Base-by-base conservation (phyloP, 306 rosid species). In the Lithocarpus polystachyus region DNA sequence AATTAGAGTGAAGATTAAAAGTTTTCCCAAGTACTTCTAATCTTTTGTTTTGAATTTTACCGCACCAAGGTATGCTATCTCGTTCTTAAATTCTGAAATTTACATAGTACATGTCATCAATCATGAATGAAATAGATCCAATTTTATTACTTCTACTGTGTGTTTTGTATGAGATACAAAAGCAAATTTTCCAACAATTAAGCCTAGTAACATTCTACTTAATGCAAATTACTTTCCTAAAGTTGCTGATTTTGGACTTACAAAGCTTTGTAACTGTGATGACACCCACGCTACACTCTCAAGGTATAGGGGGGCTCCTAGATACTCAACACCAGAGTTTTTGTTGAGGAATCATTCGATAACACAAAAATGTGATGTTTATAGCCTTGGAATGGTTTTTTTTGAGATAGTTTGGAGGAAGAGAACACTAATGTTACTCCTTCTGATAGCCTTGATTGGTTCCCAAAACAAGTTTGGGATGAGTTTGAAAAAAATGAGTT, bases 371-470 rank as follows among this genome's bases (percentile, higher is more conserved):
- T 59, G 65, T 17, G 53, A 68, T 68, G 72, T 68, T 68, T 68
- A 68, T 40, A 68, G 53, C 6, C 23, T 68, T 29, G 75, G 81
- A 5, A 78, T 70, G 0, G 60, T 78, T 40, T 54, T 78, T 15
- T 78, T 78, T 19, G 81, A 78, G 51, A 29, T 78, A 20, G 33
- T 78, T 26, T 71, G 82, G 28, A 37, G 74, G 64, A 69, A 76
- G 35, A 68, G 35, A 54, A 78, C 5, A 17, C 15, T 8, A 45
- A 55, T 9, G 51, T n/a, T 24, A 37, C 14, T 22, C 7, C 31
- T 37, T 22, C 56, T 5, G 71, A 78, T 5, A 54, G 59, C 13
- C 69, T 18, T 18, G 59, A 55, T 15, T 78, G 82, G 82, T 61
- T 78, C 14, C 82, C 76, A 14, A 78, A 13, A 48, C 61, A 68